phyloP scores from a whole-genome alignment of 441 rosid species.

The Aleurites moluccanus region DNA sequence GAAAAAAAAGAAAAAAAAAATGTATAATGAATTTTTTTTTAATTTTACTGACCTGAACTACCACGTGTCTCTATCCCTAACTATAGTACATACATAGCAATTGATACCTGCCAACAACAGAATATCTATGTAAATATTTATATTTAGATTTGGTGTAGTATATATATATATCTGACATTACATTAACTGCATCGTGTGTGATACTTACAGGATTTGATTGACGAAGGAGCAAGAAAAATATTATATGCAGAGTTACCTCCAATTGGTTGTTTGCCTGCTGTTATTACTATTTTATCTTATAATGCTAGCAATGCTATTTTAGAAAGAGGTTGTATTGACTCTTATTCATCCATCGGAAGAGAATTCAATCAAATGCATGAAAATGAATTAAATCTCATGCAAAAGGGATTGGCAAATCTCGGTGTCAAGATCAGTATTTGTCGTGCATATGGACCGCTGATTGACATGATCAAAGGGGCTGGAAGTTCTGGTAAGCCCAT shows the following conservation, averaged over 20 bases:
- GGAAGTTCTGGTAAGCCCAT: slow-evolving; percentile 39
- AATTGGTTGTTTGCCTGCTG: slow-evolving; percentile 74
- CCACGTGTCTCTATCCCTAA: too few relatives aligned
- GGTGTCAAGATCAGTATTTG: slow-evolving; percentile 38
- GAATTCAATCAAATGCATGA: slow-evolving; percentile 51
- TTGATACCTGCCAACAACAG: too few relatives aligned
- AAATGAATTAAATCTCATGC: slow-evolving; percentile 40
- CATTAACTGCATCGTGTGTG: neutral
- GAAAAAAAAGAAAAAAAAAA: too few relatives aligned
- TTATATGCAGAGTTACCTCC: slow-evolving; percentile 53
- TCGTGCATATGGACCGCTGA: slow-evolving; percentile 42
- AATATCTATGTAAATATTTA: too few relatives aligned
- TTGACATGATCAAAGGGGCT: slow-evolving; percentile 41
- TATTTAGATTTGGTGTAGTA: too few relatives aligned
- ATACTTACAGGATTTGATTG: slow-evolving; percentile 43
- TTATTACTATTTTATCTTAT: slow-evolving; percentile 56
- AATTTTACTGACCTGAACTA: too few relatives aligned
- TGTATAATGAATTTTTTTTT: too few relatives aligned
- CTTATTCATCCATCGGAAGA: slow-evolving; percentile 40
- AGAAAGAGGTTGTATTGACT: slow-evolving; percentile 56
- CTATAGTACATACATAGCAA: too few relatives aligned
- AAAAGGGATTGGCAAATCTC: slow-evolving; percentile 26
- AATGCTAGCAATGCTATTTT: slow-evolving; percentile 32
- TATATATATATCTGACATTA: neutral
- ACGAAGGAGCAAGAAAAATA: slow-evolving; percentile 65